These are phyloP conservation scores for Physcomitrium patens DNA, from an alignment of 225 moss, liverwort and hornwort species.

Conservation along the genomic window DNA sequence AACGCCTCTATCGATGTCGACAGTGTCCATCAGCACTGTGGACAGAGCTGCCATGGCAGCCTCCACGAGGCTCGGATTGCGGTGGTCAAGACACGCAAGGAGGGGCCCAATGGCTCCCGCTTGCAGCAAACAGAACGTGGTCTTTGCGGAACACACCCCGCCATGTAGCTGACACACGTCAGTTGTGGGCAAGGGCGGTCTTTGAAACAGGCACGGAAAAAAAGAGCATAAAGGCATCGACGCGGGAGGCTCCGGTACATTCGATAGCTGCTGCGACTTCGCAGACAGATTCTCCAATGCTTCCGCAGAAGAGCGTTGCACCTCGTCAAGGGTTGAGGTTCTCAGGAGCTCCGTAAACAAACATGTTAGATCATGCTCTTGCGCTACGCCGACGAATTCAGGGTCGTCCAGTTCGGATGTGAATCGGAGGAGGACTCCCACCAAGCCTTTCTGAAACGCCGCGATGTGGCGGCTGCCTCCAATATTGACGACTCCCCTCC, in stretches of 20 bases:
- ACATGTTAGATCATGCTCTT: constrained; percentile 38
- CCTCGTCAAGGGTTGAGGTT: constrained; percentile 54
- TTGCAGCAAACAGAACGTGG: constrained; percentile 74
- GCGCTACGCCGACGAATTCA: constrained; percentile 33
- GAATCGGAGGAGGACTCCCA: constrained; percentile 66
- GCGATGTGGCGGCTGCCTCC: constrained; percentile 52
- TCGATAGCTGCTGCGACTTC: constrained; percentile 57
- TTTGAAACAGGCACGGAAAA: constrained; percentile 44
- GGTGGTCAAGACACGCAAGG: constrained; percentile 76
- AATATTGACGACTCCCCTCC: constrained; percentile 55
- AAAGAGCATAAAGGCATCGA: constrained; percentile 17
- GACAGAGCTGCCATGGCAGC: constrained; percentile 80
- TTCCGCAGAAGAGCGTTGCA: constrained; percentile 53
- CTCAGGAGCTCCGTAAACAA: constrained; percentile 56
- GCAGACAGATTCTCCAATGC: constrained; percentile 72
- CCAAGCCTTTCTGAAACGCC: constrained; percentile 61
- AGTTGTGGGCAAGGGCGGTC: constrained; percentile 37
- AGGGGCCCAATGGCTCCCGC: constrained; percentile 73
- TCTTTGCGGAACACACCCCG: constrained; percentile 61
- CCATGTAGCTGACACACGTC: constrained; percentile 68
- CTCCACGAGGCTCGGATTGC: constrained; percentile 74
- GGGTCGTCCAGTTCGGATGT: constrained; percentile 50
- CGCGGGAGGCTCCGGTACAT: not conserved
- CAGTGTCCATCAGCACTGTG: constrained; percentile 73
- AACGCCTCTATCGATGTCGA: constrained; percentile 67